These are phyloP conservation scores for Spathaspora sp. DNA, from an alignment of 805 yeast species.

Conservation along the genomic window DNA sequence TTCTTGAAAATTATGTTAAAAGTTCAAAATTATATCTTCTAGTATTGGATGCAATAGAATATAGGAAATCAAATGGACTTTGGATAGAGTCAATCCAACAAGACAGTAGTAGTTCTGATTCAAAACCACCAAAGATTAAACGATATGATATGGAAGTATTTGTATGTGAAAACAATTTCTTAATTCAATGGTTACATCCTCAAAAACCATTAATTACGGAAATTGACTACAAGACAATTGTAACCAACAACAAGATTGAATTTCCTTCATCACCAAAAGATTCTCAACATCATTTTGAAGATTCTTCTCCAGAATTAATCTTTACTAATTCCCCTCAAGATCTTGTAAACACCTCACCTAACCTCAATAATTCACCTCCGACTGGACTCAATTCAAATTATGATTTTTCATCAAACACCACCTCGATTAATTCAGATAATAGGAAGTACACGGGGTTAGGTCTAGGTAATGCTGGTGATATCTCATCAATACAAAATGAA, in stretches of 20 bases:
- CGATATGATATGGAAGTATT: constrained; percentile 17
- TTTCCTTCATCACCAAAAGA: neutral
- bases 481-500: constrained; percentile 39
- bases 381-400: neutral
- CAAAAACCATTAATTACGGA: constrained; percentile 18
- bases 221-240: constrained; percentile 1
- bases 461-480: constrained; percentile 39
- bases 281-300: neutral
- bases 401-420: constrained; percentile 1
- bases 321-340: too few relatives aligned
- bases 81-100: constrained; percentile 17
- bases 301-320: neutral
- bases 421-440: constrained; percentile 4
- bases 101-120: too few relatives aligned
- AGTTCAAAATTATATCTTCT: constrained; percentile 16
- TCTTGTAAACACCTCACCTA: neutral
- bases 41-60: constrained; percentile 20
- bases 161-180: constrained; percentile 22
- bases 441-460: constrained; percentile 18
- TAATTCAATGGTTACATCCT: constrained; percentile 29
- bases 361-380: neutral
- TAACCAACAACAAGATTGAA: constrained; percentile 5
- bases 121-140: neutral
- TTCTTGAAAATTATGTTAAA: constrained; percentile 17
- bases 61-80: constrained; percentile 18